Evolutionary conservation across 768 basidiomycete genomes (phyloP).

Genomic region (Mycena capillaripes): DNA sequence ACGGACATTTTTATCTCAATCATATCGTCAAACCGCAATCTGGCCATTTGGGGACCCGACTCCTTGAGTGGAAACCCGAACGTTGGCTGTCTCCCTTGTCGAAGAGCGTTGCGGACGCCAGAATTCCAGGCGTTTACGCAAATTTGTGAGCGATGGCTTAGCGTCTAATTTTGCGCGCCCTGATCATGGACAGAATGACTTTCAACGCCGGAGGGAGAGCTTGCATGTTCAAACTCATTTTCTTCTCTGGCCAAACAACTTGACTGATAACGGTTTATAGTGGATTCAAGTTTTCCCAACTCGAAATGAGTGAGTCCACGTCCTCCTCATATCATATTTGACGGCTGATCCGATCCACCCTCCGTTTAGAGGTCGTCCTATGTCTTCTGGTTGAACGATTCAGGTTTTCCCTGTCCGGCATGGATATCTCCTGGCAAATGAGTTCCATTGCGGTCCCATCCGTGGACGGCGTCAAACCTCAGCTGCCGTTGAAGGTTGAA

Average conservation of each 20-base stretch:
- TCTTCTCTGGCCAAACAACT: background rate
- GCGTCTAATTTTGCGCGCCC: background rate
- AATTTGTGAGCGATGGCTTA: constrained; percentile 37
- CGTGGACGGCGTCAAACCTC: constrained; percentile 26
- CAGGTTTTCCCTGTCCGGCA: constrained; percentile 43
- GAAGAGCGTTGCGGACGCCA: constrained; percentile 39
- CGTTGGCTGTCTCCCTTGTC: constrained; percentile 53
- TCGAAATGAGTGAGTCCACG: constrained; percentile 37
- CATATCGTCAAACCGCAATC: constrained; percentile 50
- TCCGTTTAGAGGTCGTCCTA: constrained; percentile 48
- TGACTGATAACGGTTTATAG: constrained; percentile 32
- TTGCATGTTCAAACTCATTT: constrained; percentile 49
- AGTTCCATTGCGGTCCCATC: constrained; percentile 43
- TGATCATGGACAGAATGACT: constrained; percentile 46
- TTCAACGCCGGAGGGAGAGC: constrained; percentile 50
- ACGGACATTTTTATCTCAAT: constrained; percentile 52
- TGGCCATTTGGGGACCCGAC: constrained; percentile 57
- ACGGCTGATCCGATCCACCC: background rate
- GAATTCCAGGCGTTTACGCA: constrained; percentile 44
- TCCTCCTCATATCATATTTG: background rate
- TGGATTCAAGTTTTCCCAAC: constrained; percentile 54
- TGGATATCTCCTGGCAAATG: constrained; percentile 50
- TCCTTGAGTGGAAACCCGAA: constrained; percentile 57
- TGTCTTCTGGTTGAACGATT: constrained; percentile 45
- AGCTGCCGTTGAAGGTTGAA: constrained; percentile 31